These are phyloP conservation scores for Adansonia rubrostipa DNA, from an alignment of 441 rosid species.

Conservation along the genomic window DNA sequence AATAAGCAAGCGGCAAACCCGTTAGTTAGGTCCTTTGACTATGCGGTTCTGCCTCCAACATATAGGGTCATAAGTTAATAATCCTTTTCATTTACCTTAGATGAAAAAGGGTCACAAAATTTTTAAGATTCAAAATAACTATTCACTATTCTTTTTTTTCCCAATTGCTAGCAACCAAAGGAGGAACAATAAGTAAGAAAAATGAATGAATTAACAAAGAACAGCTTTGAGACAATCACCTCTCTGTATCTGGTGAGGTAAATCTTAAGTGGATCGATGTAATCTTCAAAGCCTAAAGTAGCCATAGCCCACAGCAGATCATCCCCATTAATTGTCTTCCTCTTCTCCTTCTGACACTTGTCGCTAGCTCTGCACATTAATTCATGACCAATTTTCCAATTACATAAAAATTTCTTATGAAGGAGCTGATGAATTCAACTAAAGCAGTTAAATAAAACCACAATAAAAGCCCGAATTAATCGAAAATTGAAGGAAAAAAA, in stretches of 20 bases:
- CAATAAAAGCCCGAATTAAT: not conserved
- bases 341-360: slow-evolving; percentile 96
- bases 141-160: not conserved
- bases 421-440: not conserved
- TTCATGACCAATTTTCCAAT: not conserved
- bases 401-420: not conserved
- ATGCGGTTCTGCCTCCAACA: not conserved
- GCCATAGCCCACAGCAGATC: slow-evolving; percentile 99
- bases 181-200: not conserved
- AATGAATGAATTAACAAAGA: not conserved
- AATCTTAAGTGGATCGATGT: slow-evolving; percentile 85
- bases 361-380: slow-evolving; percentile 82
- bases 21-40: not conserved
- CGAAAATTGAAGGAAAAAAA: not conserved
- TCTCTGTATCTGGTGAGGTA: slow-evolving; percentile 86
- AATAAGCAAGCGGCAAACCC: not conserved
- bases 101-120: not conserved
- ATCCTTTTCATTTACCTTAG: not conserved
- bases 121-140: not conserved
- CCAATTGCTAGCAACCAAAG: not conserved
- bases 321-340: slow-evolving; percentile 95
- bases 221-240: slow-evolving; percentile 39
- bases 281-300: slow-evolving; percentile 95
- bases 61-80: not conserved
- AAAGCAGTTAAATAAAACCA: no score